These are phyloP conservation scores for Trametes coccinea DNA, from an alignment of 768 basidiomycete species.

Conservation along the genomic window DNA sequence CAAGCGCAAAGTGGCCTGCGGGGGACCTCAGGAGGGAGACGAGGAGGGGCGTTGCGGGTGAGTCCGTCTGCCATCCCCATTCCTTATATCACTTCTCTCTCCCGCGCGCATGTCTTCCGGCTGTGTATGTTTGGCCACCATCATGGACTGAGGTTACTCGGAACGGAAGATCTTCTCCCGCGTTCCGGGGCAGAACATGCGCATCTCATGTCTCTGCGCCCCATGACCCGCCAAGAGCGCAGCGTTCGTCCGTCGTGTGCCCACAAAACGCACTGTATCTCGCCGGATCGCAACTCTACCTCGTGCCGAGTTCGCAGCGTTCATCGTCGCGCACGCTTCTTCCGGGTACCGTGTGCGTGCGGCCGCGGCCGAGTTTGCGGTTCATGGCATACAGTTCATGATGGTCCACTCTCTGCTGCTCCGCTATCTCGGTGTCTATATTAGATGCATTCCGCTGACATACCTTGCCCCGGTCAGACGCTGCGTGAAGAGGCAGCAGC, in stretches of 20 bases:
- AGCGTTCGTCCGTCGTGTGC: not conserved
- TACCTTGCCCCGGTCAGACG: not conserved
- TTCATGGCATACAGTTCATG: too few species aligned
- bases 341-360: too few species aligned
- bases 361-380: too few species aligned
- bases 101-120: not conserved
- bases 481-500: slow-evolving; percentile 4
- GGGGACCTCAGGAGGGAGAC: slow-evolving; percentile 23
- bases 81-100: not conserved
- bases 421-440: too few species aligned
- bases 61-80: slow-evolving; percentile 8
- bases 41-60: slow-evolving; percentile 21
- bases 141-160: not conserved
- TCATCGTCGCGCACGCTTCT: not conserved
- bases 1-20: slow-evolving; percentile 32
- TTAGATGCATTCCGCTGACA: not conserved
- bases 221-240: not conserved
- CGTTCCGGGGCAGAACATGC: not conserved
- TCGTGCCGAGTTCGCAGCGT: not conserved
- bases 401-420: too few species aligned
- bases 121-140: not conserved
- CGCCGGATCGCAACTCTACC: not conserved
- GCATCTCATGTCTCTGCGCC: not conserved
- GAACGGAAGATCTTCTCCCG: not conserved
- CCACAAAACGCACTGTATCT: not conserved